Evolutionary conservation across 2,329 filamentous ascomycete genomes (phyloP).

Genomic region (Peltaster fructicola): DNA sequence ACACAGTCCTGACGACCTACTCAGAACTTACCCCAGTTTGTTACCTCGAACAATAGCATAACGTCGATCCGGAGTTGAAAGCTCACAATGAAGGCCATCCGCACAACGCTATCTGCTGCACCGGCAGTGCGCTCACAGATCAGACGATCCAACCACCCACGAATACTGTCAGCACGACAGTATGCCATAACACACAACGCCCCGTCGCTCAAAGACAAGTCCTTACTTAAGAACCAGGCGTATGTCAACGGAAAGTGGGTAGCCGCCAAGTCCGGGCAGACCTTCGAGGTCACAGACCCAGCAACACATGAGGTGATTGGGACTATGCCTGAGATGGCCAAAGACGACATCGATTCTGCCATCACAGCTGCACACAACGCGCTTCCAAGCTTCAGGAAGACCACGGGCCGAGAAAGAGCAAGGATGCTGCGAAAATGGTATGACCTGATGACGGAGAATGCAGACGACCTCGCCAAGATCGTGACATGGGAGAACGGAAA

Average conservation of each 20-base stretch:
- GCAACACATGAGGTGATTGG: constrained; percentile 67
- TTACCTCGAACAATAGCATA: no score
- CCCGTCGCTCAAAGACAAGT: constrained; percentile 29
- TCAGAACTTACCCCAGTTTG: no score
- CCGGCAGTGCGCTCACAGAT: constrained; percentile 10
- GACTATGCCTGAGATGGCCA: constrained; percentile 67
- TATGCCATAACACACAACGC: constrained; percentile 29
- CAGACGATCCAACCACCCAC: constrained; percentile 7
- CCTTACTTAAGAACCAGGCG: constrained; percentile 62
- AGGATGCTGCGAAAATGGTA: constrained; percentile 66
- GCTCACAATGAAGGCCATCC: no score
- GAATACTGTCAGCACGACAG: constrained; percentile 12
- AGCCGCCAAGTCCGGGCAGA: constrained; percentile 67
- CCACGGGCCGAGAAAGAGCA: constrained; percentile 56
- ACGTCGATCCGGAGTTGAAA: no score
- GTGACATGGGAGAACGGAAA: constrained; percentile 89
- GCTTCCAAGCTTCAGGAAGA: constrained; percentile 50
- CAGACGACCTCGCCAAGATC: constrained; percentile 62
- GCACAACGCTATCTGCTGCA: no score
- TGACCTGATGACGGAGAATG: constrained; percentile 59
- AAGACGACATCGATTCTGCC: constrained; percentile 59
- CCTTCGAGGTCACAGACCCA: constrained; percentile 80
- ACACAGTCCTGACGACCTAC: no score
- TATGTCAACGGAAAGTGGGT: constrained; percentile 94
- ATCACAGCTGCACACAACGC: constrained; percentile 70